These are phyloP conservation scores for Kalaharituber pfeilii DNA, from an alignment of 2,329 filamentous ascomycete genomes.

Conservation along the genomic window DNA sequence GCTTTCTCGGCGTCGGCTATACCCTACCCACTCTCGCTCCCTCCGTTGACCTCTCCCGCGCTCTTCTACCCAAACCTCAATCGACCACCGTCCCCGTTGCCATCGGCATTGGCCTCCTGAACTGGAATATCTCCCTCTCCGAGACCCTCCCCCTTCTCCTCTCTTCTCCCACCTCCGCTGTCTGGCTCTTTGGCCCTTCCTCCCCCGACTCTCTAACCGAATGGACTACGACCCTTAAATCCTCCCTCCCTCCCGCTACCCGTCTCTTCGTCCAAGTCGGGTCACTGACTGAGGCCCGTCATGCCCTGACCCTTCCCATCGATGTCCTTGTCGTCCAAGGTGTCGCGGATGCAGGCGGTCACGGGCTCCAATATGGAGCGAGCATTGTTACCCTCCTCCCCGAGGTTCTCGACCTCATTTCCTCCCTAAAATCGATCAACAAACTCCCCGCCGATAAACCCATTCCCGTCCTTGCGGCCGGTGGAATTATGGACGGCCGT, in stretches of 20 bases:
- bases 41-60: slow-evolving; percentile 16
- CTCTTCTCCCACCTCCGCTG: slow-evolving; percentile 23
- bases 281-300: slow-evolving; percentile 11
- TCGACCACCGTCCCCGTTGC: slow-evolving; percentile 3
- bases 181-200: slow-evolving; percentile 34
- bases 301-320: slow-evolving; percentile 13
- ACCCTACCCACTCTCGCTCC: slow-evolving; percentile 20
- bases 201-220: slow-evolving; percentile 18
- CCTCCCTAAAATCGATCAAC: slow-evolving; percentile 8
- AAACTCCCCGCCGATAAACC: neutral
- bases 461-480: slow-evolving; percentile 25
- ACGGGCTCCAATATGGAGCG: slow-evolving; percentile 23
- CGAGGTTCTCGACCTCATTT: slow-evolving; percentile 25
- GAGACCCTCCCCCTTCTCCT: slow-evolving; percentile 16
- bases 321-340: slow-evolving; percentile 28
- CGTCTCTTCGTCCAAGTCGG: neutral
- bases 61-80: slow-evolving; percentile 7
- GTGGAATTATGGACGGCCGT: slow-evolving; percentile 27
- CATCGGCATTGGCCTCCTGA: slow-evolving; percentile 34
- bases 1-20: slow-evolving; percentile 31
- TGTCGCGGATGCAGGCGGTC: slow-evolving; percentile 26
- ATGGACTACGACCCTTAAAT: slow-evolving; percentile 21
- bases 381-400: slow-evolving; percentile 27
- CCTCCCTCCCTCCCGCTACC: neutral
- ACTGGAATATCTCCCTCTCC: slow-evolving; percentile 31